Conservation (phyloP, 2,329 filamentous ascomycete genomes). For the Dissoconium aciculare region DNA sequence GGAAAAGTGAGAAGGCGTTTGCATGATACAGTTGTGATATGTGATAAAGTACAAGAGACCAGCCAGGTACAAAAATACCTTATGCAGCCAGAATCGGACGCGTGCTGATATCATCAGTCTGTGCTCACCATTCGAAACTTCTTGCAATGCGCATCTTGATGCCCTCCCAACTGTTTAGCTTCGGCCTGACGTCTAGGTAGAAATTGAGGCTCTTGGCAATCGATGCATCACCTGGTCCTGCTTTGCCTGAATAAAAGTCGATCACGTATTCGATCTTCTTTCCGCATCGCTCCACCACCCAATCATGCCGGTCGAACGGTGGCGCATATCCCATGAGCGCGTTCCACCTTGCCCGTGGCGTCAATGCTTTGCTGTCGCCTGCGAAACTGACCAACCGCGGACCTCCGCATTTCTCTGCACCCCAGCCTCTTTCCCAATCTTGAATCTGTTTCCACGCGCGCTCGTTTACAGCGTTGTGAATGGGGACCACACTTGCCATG, state of each 20-base stretch:
- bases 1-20: too few relatives aligned
- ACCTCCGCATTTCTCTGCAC: constrained; percentile 53
- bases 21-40: too few relatives aligned
- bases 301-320: constrained; percentile 94
- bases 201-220: constrained; percentile 43
- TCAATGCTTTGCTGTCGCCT: constrained; percentile 49
- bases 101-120: too few relatives aligned
- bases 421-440: constrained; percentile 61
- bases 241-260: constrained; percentile 79
- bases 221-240: constrained; percentile 23
- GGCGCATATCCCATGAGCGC: constrained; percentile 67
- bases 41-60: too few relatives aligned
- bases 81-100: too few relatives aligned
- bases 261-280: constrained; percentile 85
- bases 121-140: constrained; percentile 12
- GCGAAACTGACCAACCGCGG: constrained; percentile 73
- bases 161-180: constrained; percentile 48
- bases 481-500: constrained; percentile 86
- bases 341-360: constrained; percentile 70
- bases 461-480: constrained; percentile 98
- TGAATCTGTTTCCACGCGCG: constrained; percentile 86
- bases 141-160: constrained; percentile 38
- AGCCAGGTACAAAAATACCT: too few relatives aligned
- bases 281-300: constrained; percentile 87
- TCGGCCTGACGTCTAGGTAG: constrained; percentile 50